Base-by-base conservation (phyloP, 2,329 filamentous ascomycete genomes). In the Ilyonectria destructans region DNA sequence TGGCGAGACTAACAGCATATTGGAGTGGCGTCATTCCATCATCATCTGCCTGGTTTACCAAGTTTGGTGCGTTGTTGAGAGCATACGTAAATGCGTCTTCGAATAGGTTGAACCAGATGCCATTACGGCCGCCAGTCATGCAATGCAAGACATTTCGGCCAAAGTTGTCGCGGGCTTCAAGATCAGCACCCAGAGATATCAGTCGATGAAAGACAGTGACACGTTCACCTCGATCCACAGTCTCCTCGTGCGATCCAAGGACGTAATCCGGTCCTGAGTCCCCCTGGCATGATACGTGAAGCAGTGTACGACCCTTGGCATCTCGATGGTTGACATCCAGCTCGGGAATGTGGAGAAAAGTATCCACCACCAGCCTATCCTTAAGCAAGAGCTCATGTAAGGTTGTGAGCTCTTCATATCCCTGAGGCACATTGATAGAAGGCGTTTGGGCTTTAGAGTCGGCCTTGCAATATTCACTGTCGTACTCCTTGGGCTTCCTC, bases 261-360 rank as follows among this genome's bases (percentile, higher is more conserved):
- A 68, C 15, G 21, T 56, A 33, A n/a, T 74, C 67, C 3, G 66
- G 69, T 1, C 70, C 66, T 12, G 21, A 5, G 6, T 8, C 1
- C 2, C 58, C 45, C 12, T 57, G 43, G 35, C 77, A 79, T 2
- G 71, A 71, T 12, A 70, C 71, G 4, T 74, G 75, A 7, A 80
- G 70, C 4, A 78, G 57, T 17, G 76, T 79, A 19, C 70, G 65
- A 1, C 76, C 77, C 21, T 65, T 58, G 10, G 62, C 57, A 43
- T 80, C 75, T n/a, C 74, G 70, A n/a, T 67, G 57, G 43, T 78
- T 71, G 52, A 74, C 65, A 29, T 79, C 70, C 3, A 78, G 43
- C 13, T 21, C 48, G 2, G 69, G 68, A 4, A 74, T 29, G 2
- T 58, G 31, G 3, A 80, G 59, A 12, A 79, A 71, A 0, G 33